phyloP scores from a whole-genome alignment of 495 filamentous ascomycete genomes.

The Neurospora sp. region DNA sequence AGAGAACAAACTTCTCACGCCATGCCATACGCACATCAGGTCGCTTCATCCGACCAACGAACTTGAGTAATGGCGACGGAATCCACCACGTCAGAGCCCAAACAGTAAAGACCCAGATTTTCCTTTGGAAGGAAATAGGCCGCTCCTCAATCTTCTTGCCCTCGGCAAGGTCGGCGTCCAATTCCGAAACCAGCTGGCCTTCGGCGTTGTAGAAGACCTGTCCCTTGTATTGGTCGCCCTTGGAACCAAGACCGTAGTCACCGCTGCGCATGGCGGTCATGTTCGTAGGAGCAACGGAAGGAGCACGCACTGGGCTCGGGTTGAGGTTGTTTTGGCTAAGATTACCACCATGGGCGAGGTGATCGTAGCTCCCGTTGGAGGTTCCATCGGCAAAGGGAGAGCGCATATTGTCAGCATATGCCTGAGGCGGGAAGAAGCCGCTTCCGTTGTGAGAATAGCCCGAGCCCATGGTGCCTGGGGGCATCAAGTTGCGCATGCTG shows the following conservation, averaged over 20 bases:
- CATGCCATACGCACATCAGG: conserved; percentile 96
- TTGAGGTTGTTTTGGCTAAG: conserved; percentile 47
- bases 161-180: conserved; percentile 69
- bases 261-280: conserved; percentile 63
- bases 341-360: conserved; percentile 56
- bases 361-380: conserved; percentile 58
- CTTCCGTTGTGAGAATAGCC: conserved; percentile 57
- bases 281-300: conserved; percentile 63
- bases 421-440: conserved; percentile 60
- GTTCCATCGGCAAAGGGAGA: conserved; percentile 41
- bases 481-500: conserved; percentile 40
- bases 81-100: conserved; percentile 94
- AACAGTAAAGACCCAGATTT: conserved; percentile 68
- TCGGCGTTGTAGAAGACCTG: conserved; percentile 60
- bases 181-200: conserved; percentile 39
- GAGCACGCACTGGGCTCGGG: conserved; percentile 39
- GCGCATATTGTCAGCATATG: conserved; percentile 1
- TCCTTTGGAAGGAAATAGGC: conserved; percentile 50
- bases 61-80: conserved; percentile 72
- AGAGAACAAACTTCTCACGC: conserved; percentile 85
- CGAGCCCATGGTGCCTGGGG: conserved; percentile 41
- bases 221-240: conserved; percentile 71
- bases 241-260: conserved; percentile 78
- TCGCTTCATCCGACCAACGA: conserved; percentile 88
- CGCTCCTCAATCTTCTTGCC: conserved; percentile 67